Percentiles rank a stretch among this genome's conserved stretches.
phyloP scores from a whole-genome alignment of 2,329 filamentous ascomycete species.

The Alternaria solani region DNA sequence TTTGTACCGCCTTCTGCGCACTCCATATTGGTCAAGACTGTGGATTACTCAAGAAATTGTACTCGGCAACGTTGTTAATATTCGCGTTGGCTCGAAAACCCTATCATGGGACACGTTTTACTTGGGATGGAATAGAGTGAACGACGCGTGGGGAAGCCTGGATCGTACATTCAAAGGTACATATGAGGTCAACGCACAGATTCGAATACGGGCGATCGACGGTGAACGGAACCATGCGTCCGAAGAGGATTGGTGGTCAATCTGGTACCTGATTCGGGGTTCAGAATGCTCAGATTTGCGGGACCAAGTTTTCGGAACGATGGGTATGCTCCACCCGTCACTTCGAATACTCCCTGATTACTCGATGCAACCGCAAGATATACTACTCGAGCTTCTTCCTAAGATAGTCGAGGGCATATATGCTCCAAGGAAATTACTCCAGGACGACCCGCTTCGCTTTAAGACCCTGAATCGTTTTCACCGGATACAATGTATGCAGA shows the following conservation, averaged over 20 bases:
- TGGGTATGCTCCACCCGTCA: neutral
- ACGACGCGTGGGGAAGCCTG: neutral
- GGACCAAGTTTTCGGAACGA: neutral
- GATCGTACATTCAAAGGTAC: neutral
- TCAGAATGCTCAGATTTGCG: neutral
- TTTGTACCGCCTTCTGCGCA: rapidly evolving
- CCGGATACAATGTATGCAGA: neutral
- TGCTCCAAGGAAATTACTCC: no score
- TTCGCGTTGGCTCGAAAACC: neutral
- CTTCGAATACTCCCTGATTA: neutral
- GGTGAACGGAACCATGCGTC: neutral
- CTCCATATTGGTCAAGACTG: neutral
- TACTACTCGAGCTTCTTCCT: neutral
- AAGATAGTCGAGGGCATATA: neutral
- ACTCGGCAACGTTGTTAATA: neutral
- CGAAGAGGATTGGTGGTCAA: no score
- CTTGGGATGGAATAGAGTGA: neutral
- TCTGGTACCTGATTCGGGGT: neutral
- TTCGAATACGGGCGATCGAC: neutral
- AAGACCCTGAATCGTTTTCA: no score
- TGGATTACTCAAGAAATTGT: neutral
- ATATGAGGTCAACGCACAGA: no score
- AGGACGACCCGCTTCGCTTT: no score
- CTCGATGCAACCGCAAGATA: neutral
- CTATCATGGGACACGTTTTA: neutral